Percentiles rank a stretch among this genome's conserved stretches.
phyloP scores from a whole-genome alignment of 305 asterid species.

The Stenogyne calaminthoides region DNA sequence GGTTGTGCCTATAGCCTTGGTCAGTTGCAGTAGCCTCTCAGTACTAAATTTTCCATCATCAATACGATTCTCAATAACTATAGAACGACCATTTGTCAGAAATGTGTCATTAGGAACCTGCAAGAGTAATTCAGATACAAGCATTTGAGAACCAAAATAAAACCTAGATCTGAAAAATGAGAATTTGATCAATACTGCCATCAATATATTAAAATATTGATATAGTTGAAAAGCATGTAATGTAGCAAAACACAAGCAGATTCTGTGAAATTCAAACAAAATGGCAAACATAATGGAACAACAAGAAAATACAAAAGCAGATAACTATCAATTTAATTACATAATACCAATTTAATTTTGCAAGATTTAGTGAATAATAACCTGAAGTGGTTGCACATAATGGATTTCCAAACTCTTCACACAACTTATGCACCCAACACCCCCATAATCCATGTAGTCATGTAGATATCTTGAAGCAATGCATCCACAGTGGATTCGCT shows the following conservation, averaged over 20 bases:
- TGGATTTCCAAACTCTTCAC: slow-evolving; percentile 55
- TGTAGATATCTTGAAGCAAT: slow-evolving; percentile 72
- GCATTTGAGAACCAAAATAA: slow-evolving; percentile 2
- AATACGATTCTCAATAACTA: slow-evolving; percentile 38
- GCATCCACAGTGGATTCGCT: slow-evolving; percentile 91
- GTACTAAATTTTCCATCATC: slow-evolving; percentile 49
- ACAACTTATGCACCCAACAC: slow-evolving; percentile 74
- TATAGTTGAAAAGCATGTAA: neutral
- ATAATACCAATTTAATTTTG: neutral
- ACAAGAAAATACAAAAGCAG: neutral
- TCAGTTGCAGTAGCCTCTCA: slow-evolving; percentile 50
- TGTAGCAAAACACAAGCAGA: neutral
- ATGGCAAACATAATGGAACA: neutral
- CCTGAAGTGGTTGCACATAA: slow-evolving; percentile 53
- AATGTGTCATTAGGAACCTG: slow-evolving; percentile 61
- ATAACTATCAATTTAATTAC: neutral
- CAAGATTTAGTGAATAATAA: slow-evolving; percentile 31
- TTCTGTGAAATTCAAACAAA: neutral
- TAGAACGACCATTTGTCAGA: slow-evolving; percentile 40
- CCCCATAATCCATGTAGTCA: slow-evolving; percentile 85
- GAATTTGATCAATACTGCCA: neutral
- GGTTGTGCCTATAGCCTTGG: slow-evolving; percentile 42
- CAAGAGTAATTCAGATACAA: slow-evolving; percentile 26
- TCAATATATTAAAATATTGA: neutral
- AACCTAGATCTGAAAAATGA: neutral